Evolutionary conservation across 495 filamentous ascomycete species (phyloP), one percentile per base, ranked within the genome.

Genomic region (Jackrogersella multiformis): DNA sequence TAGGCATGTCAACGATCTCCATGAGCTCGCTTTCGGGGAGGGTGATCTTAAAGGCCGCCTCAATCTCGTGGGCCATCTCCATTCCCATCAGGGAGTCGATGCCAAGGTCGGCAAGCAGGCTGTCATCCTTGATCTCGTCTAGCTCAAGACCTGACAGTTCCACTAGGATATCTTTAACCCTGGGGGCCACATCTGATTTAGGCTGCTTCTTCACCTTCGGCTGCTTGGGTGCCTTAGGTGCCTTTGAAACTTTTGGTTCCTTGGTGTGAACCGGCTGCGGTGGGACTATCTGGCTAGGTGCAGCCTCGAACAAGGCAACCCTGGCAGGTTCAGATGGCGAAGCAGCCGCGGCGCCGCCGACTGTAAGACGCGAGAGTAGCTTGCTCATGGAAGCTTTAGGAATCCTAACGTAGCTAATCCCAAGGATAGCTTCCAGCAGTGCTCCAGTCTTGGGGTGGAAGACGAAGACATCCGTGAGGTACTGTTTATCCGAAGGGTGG

Each of bases 61-160:
- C 82, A 6, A 87, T 59, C 54, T 88, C 84, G 0, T 74, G 75
- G 1, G 77, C 80, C 59, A 87, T 61, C 70, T 88, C 85, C 83
- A 86, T 85, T 0, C 80, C 82, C 77, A 85, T 81, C 0, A 88
- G 69, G 0, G 84, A 88, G 63, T 88, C 85, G 12, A 88, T 84
- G 0, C 85, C 84, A 15, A 85, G 54, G 34, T 87, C 82, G n/a
- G 77, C 78, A 23, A 87, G 75, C n/a, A 77, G 64, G 5, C 70
- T 75, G 18, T 80, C 74, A 13, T 74, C 68, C 16, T 73, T 69
- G 2, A 87, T 80, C 39, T 85, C 82, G 3, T 76, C 67, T 0
- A 73, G 48, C 16, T 85, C 80, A 4, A 87, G 61, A 10, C 83
- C 84, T 18, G 79, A 83, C 2, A 85, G 39, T 0, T 80, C 70